Base-by-base conservation (phyloP, 2,329 filamentous ascomycete genomes). In the Colletotrichum aenigma region DNA sequence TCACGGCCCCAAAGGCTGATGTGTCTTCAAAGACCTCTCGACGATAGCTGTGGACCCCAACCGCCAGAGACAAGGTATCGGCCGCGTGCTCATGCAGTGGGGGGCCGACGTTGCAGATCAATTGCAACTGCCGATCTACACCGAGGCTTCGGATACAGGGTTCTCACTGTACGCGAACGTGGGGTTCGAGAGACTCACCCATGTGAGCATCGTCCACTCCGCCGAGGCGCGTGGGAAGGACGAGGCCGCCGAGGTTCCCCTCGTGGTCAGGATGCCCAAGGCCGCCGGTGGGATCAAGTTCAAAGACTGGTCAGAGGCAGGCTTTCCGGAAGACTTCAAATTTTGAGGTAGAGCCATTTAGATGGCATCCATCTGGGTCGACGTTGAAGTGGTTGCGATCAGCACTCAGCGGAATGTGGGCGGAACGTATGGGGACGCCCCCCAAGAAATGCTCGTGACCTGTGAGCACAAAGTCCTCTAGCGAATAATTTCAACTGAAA, bases 1-100 rank as follows among this genome's bases (percentile, higher is more conserved):
- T 13, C n/a, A 52, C n/a, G 10, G n/a, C 43, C 15, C 15, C 10
- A 48, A n/a, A 1, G 43, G 43, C 43, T 52, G 10, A 52, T 52
- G n/a, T 52, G 43, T 52, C 43, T 52, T n/a, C 10, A 16, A 32
- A 84, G 83, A 86, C 76, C 81, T 80, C 34, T 85, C 87, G 72
- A 83, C 87, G 62, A 85, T 88, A 70, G 87, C 85, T 21, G 85
- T 88, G 7, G 83, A 86, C 56, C 87, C 87, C 7, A 81, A 80
- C 58, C 78, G 83, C 76, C 87, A 89, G 76, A 77, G 78, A 21
- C 65, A 76, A 32, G 81, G 79, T 4, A 76, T 72, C 58, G 83
- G 86, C 30, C 84, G 82, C 72, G 85, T 85, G 18, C 83, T 86
- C 13, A 61, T 61, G 58, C 79, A 87, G 75, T 87, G 83, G 79